Evolutionary conservation across 2,329 filamentous ascomycete genomes (phyloP).

Genomic region (Cryphonectria radicalis): DNA sequence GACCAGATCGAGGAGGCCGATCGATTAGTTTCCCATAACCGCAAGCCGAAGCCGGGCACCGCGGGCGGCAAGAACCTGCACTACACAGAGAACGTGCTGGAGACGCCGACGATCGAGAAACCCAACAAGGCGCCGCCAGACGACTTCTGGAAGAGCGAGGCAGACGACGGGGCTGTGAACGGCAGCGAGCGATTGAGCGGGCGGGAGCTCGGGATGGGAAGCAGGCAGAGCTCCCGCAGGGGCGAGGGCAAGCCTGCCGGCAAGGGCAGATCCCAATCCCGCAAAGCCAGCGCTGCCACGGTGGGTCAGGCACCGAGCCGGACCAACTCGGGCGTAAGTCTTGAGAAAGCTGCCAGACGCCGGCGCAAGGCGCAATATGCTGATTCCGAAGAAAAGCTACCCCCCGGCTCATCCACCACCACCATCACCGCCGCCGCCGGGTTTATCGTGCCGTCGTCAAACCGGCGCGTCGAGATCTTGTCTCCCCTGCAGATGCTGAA

Average conservation of each 20-base stretch:
- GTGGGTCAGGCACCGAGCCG: conserved; percentile 49
- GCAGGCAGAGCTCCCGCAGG: conserved; percentile 53
- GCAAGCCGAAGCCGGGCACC: conserved; percentile 69
- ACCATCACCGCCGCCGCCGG: conserved; percentile 41
- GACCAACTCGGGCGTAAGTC: conserved; percentile 52
- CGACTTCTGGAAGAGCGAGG: conserved; percentile 76
- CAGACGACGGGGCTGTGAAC: conserved; percentile 60
- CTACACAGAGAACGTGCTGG: conserved; percentile 88
- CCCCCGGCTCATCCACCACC: conserved; percentile 30
- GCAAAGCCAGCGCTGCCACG: conserved; percentile 54
- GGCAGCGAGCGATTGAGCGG: conserved; percentile 52
- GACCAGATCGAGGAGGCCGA: conserved; percentile 89
- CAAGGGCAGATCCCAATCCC: conserved; percentile 57
- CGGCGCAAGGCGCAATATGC: conserved; percentile 37
- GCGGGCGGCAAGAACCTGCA: conserved; percentile 88
- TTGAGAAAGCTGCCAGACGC: conserved; percentile 33
- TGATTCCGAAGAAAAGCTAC: conserved; percentile 46
- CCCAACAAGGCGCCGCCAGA: conserved; percentile 39
- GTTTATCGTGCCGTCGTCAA: conserved; percentile 59
- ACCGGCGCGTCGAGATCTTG: conserved; percentile 64
- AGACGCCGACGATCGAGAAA: conserved; percentile 53
- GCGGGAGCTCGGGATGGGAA: conserved; percentile 56
- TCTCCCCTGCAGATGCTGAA: conserved; percentile 86
- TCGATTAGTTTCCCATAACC: conserved; percentile 89
- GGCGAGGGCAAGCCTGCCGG: conserved; percentile 57